phyloP scores from a whole-genome alignment of 108 stramenopile species.

The Bacterosira constricta region DNA sequence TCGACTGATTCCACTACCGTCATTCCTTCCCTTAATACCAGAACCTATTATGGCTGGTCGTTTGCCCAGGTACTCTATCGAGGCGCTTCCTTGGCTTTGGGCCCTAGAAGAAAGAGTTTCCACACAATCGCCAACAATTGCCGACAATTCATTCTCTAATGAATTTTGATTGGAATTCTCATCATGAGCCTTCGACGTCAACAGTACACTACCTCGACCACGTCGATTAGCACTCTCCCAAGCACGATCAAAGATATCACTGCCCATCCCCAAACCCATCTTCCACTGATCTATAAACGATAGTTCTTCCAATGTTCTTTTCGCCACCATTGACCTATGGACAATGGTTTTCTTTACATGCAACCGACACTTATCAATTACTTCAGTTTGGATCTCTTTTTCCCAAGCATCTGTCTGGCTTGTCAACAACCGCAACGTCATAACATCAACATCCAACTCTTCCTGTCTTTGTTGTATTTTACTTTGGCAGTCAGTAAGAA shows the following conservation, averaged over 20 bases:
- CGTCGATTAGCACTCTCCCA: slow-evolving; percentile 52
- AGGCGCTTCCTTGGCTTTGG: slow-evolving; percentile 72
- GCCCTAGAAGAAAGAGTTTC: slow-evolving; percentile 64
- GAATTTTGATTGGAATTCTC: slow-evolving; percentile 1
- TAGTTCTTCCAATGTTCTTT: slow-evolving; percentile 12
- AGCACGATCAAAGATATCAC: slow-evolving; percentile 44
- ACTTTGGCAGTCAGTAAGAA: slow-evolving; percentile 60
- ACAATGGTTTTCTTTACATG: slow-evolving; percentile 34
- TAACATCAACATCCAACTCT: slow-evolving; percentile 66
- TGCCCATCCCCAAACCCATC: slow-evolving; percentile 47
- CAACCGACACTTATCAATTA: slow-evolving; percentile 42
- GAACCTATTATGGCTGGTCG: slow-evolving; percentile 57
- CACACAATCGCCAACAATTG: slow-evolving; percentile 30
- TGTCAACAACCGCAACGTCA: slow-evolving; percentile 64
- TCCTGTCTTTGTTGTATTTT: slow-evolving; percentile 48
- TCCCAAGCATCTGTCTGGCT: slow-evolving; percentile 76
- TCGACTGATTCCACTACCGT: background rate
- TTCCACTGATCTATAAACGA: slow-evolving; percentile 37
- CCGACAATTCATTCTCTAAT: slow-evolving; percentile 28
- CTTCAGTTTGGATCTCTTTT: slow-evolving; percentile 54
- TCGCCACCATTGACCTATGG: slow-evolving; percentile 16
- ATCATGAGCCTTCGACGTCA: slow-evolving; percentile 17
- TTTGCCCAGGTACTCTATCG: slow-evolving; percentile 78
- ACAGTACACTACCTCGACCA: background rate
- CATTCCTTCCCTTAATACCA: slow-evolving; percentile 12